Evolutionary conservation across 208 protist species (phyloP).

Genomic region (Naegleria lovaniensis): DNA sequence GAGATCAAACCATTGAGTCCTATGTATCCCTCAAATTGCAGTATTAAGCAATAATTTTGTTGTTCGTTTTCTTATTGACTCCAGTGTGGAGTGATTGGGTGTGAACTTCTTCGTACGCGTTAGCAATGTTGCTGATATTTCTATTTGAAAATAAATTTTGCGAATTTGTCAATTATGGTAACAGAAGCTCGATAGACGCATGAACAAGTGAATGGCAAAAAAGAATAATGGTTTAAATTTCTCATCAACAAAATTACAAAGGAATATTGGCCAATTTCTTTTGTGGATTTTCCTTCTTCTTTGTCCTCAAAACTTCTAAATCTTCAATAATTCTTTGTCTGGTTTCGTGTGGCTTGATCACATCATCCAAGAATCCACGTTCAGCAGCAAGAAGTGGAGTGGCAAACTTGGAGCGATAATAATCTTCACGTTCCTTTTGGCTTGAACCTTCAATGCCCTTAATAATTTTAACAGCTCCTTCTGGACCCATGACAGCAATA

Average conservation of each 20-base stretch:
- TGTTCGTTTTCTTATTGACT: too few relatives aligned
- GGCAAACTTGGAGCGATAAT: constrained; percentile 74
- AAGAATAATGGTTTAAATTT: neutral
- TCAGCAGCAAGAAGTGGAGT: constrained; percentile 76
- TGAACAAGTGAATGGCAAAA: neutral
- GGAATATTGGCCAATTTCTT: constrained; percentile 93
- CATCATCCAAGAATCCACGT: constrained; percentile 86
- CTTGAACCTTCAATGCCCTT: constrained; percentile 54
- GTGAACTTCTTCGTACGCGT: too few relatives aligned
- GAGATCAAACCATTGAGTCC: neutral
- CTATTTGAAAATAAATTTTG: too few relatives aligned
- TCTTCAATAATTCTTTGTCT: constrained; percentile 76
- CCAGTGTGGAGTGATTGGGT: too few relatives aligned
- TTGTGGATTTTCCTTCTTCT: constrained; percentile 70
- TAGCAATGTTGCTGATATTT: too few relatives aligned
- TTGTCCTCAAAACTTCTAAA: constrained; percentile 73
- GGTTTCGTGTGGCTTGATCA: constrained; percentile 77
- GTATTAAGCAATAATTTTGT: too few relatives aligned
- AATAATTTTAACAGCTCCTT: constrained; percentile 85
- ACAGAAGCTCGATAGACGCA: too few relatives aligned
- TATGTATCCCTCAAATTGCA: neutral
- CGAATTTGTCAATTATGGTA: too few relatives aligned
- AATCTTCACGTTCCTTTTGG: constrained; percentile 52
- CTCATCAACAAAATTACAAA: constrained; percentile 56
- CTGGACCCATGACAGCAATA: constrained; percentile 84